Evolutionary conservation across 352 stramenopile genomes (phyloP), one percentile per base, ranked within the genome.

Genomic region (Phytophthora citricola): DNA sequence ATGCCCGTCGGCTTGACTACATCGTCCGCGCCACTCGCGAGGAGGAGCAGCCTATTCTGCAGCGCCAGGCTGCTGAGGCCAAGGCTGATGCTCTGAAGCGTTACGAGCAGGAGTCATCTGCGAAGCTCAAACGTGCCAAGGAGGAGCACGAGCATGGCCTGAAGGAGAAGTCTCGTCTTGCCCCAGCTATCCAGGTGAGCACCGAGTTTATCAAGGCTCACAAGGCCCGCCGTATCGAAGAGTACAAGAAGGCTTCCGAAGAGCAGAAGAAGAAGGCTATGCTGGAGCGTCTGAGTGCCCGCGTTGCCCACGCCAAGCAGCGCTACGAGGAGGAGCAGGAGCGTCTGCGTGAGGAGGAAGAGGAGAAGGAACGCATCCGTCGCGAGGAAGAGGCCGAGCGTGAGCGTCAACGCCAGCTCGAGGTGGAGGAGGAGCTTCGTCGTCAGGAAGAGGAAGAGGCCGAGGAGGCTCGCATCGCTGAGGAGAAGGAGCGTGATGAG

Each of bases 11-110:
- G 22, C 79, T 99, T 7, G 96, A 99, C 79, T 98, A 99, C 77
- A 91, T 98, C 58, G 93, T 98, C 24, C 92, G 97, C 66, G 97
- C 97, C 14, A 95, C 98, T n/a, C 92, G 97, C 53, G 97, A 99
- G 58, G 96, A 98, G 62, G 96, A 98, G 65, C 79, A 97, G 60
- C 92, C 92, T 27, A 87, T 98, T 53, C 81, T 98, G 69, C 90
- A 98, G 64, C 76, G 91, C 52, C 86, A 93, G 41, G 69, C 85
- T 12, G 79, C 91, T 44, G 52, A 86, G 57, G 93, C 97, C 31
- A 93, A 96, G 58, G 75, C 91, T 5, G 66, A 85, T 29, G 79
- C 85, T 31, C 78, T 91, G 50, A 71, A 79, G 57, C 57, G 73
- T 40, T 81, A 90, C 59, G 79, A 89, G 51, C 86, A 96, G 61